phyloP scores from a whole-genome alignment of 228 moss, liverwort and hornwort species.

The Sphagnum fallax region DNA sequence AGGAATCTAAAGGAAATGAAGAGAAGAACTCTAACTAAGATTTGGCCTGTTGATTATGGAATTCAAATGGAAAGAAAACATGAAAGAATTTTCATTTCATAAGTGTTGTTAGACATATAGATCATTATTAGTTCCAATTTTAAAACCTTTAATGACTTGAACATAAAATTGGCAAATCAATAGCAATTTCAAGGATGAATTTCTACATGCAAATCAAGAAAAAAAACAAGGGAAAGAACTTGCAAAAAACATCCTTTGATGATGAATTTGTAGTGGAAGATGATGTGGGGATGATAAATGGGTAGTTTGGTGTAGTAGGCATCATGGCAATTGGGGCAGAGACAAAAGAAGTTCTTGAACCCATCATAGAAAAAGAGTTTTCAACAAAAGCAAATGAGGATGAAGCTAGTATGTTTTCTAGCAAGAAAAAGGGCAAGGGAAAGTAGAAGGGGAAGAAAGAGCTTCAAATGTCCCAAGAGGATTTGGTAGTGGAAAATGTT shows the following conservation, averaged over 20 bases:
- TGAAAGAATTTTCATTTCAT: no score
- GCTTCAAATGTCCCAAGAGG: conserved; percentile 31
- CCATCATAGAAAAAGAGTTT: conserved; percentile 17
- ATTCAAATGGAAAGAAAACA: no score
- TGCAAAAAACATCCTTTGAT: conserved; percentile 6
- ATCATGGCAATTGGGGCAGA: conserved; percentile 9
- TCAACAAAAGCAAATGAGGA: conserved; percentile 26
- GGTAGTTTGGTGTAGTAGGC: background rate
- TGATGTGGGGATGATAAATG: background rate
- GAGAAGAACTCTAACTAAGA: no score
- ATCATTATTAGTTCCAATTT: no score
- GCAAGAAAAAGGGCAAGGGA: conserved; percentile 57
- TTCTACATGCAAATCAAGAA: no score
- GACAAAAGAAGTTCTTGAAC: background rate
- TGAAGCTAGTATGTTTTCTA: conserved; percentile 16
- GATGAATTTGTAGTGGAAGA: conserved; percentile 1
- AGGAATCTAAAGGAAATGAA: no score
- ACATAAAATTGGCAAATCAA: no score
- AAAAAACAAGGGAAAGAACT: conserved; percentile 33
- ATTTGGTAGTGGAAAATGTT: conserved; percentile 5
- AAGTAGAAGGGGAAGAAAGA: conserved; percentile 24
- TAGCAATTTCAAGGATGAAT: no score
- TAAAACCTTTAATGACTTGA: no score
- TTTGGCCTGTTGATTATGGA: no score
- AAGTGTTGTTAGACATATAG: no score